Evolutionary conservation across 2,329 filamentous ascomycete genomes (phyloP), one percentile per base, ranked within the genome.

Genomic region (Neurospora sp.): DNA sequence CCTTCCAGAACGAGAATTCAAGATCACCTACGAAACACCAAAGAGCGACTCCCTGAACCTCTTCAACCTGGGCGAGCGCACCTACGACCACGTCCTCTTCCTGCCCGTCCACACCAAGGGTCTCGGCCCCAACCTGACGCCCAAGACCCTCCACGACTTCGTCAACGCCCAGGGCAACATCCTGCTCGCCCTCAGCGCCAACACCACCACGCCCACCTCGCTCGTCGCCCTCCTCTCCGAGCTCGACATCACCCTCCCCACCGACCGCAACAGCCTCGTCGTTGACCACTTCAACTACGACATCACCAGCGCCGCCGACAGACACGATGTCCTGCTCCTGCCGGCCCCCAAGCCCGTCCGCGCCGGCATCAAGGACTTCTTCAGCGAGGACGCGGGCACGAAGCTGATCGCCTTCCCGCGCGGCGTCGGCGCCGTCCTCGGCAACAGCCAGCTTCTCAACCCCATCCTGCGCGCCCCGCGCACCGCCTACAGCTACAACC

Each of bases 231-330:
- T 97, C 70, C 91, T 98, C 68, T 84, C 92, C 76, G 93, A 98
- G 81, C 86, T 97, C 79, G 95, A 97, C 78, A 91, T 99, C 77
- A 85, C 89, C 74, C 87, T 97, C n/a, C 92, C 96, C 46, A 82
- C 88, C 41, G 95, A 97, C 81, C 92, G 94, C 77, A 92, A 91
- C 69, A 89, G 92, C 70, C 84, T 95, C 70, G 91, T 97, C 6
- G 90, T 98, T 72, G 96, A 98, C 81, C 96, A 99, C 84, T 97
- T 98, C 88, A 91, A 92, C 83, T 96, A 96, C 82, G 95, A 98
- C 77, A 85, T 86, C 70, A 75, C 87, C 39, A 92, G 91, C 52
- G 91, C 95, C 4, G 78, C 89, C 67, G 93, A 97, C 73, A 87
- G 89, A 77, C 96, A 99, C 81, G 93, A 98, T 81, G 92, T 97